Percentiles rank a stretch among this genome's conserved stretches.
phyloP scores from a whole-genome alignment of 139 green algal species.

The Coelastrella sp. region DNA sequence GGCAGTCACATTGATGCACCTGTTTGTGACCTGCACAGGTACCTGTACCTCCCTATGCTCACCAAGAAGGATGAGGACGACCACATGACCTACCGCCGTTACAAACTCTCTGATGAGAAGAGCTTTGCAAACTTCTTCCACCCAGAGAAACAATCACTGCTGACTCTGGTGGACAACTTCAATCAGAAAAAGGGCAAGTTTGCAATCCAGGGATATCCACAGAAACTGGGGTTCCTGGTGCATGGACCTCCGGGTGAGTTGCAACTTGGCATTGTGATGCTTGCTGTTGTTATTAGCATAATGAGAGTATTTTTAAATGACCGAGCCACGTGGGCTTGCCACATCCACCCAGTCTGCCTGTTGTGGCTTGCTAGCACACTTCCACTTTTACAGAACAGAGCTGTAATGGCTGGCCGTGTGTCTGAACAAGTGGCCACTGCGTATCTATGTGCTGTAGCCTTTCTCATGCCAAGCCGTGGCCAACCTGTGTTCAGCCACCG shows the following conservation, averaged over 20 bases:
- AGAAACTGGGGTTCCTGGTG: constrained; percentile 64
- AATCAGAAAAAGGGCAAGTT: constrained; percentile 49
- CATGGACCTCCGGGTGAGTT: constrained; percentile 54
- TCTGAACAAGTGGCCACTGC: too few species aligned
- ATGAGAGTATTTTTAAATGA: too few species aligned
- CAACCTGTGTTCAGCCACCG: background rate
- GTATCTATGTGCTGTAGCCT: too few species aligned
- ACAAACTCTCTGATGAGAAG: constrained; percentile 60
- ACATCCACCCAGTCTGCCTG: too few species aligned
- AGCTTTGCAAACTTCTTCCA: constrained; percentile 64
- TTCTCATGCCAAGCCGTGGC: background rate
- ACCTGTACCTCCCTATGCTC: constrained; percentile 55
- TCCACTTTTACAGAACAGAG: background rate
- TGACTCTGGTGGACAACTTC: constrained; percentile 53
- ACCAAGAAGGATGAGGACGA: background rate
- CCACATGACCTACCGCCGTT: constrained; percentile 40
- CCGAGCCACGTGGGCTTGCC: too few species aligned
- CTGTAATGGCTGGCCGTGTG: too few species aligned
- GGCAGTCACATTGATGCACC: background rate
- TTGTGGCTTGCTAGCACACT: background rate
- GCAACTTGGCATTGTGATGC: background rate
- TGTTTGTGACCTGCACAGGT: background rate
- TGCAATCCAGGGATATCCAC: constrained; percentile 57
- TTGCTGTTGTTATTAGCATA: background rate
- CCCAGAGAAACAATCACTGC: constrained; percentile 54